These are phyloP conservation scores for Lasiodiplodia gonubiensis DNA, from an alignment of 2,329 filamentous ascomycete genomes.

Conservation along the genomic window DNA sequence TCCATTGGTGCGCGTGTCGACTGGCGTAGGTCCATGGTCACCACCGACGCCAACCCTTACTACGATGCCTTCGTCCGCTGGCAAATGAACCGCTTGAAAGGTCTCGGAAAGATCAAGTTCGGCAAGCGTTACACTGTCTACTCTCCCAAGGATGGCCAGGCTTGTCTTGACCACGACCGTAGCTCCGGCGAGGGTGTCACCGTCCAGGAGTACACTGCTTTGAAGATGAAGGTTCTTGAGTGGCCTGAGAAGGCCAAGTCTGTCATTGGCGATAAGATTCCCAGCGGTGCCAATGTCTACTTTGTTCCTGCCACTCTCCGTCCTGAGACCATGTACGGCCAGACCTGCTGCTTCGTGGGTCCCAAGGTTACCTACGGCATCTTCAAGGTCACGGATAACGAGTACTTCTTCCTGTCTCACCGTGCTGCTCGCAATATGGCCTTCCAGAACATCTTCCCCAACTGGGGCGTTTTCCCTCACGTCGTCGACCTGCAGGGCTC, in stretches of 20 bases:
- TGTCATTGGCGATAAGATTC: constrained; percentile 76
- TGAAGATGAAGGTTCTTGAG: constrained; percentile 90
- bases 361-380: constrained; percentile 89
- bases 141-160: constrained; percentile 85
- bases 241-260: constrained; percentile 81
- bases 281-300: constrained; percentile 79
- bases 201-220: constrained; percentile 88
- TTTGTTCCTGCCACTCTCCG: constrained; percentile 90
- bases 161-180: constrained; percentile 87
- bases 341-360: constrained; percentile 93
- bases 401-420: constrained; percentile 85
- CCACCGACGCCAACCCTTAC: constrained; percentile 94
- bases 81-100: constrained; percentile 94
- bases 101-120: constrained; percentile 90
- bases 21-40: constrained; percentile 91
- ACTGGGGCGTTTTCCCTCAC: constrained; percentile 76
- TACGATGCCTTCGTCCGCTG: constrained; percentile 95
- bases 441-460: constrained; percentile 83
- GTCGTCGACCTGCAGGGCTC: constrained; percentile 77
- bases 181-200: constrained; percentile 80
- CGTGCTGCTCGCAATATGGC: constrained; percentile 93
- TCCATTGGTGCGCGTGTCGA: constrained; percentile 87
- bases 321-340: constrained; percentile 98
- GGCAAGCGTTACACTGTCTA: constrained; percentile 94
- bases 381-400: constrained; percentile 70